Evolutionary conservation across 768 basidiomycete species (phyloP), one percentile per base, ranked within the genome.

Genomic region (Hebeloma cylindrosporum): DNA sequence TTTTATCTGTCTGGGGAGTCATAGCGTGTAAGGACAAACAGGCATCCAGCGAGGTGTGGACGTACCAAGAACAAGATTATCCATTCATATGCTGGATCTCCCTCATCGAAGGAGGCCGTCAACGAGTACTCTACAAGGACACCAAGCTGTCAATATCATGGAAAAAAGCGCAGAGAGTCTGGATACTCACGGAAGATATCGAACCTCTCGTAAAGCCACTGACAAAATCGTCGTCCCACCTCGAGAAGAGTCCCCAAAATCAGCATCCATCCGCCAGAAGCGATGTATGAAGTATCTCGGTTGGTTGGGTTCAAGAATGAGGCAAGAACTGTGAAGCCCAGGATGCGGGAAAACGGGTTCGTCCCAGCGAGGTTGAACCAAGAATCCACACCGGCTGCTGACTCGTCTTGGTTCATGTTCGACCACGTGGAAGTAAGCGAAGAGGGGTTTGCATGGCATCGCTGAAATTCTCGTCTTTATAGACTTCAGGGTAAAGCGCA

Each of bases 51-150:
- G 33, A 2, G 18, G 21, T 18, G 7, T n/a, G 27, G 5, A 49
- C 63, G 26, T 46, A 70, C 71, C 48, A 74, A 41, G 41, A 70
- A 68, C 9, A 62, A 57, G 9, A 68, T 42, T 5, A 74, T 56
- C 72, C 72, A 74, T 23, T 72, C 70, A 48, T 71, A 74, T 0
- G 68, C 52, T 0, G 63, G 67, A 53, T 74, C 71, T 1, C 66
- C 64, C 37, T 69, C 53, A 16, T 51, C 48, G 48, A 74, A 72
- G 28, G 64, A 59, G 10, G 65, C 68, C 3, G 68, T 68, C 18
- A 72, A 60, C 1, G 62, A 62, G 43, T 67, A 71, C 43, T 65
- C 71, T 72, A 34, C 20, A 10, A 16, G 36, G 17, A 42, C 18
- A 25, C 14, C 16, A 30, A 30, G 27, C 21, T 38, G 5, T 17